Evolutionary conservation across 257 asterid species (phyloP), one percentile per base, ranked within the genome.

Genomic region (Primulina tabacum): DNA sequence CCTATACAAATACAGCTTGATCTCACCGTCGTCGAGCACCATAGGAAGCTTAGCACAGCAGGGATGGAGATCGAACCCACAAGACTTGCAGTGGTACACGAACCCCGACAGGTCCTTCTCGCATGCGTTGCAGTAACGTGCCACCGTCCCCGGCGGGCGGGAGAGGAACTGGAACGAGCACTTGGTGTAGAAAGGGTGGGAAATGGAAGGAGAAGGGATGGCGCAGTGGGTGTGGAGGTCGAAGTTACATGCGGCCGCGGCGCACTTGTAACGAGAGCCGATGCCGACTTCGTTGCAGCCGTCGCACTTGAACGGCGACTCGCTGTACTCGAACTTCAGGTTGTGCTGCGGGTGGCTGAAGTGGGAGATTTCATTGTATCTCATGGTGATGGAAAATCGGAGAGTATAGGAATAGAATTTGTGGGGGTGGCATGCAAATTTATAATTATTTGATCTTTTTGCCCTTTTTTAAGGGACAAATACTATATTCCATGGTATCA

Each of bases 11-110:
- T 77, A 88, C 29, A 94, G 75, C 52, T 88, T 91, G 60, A 85
- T 83, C 3, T 91, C 96, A 0, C 92, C 99, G 53, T 89, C 97
- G 9, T 89, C 85, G 12, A 89, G 84, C 32, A 85, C 74, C 99
- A 89, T 89, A 1, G 99, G 99, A 1, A 94, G 96, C 82, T 89
- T 90, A 0, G 97, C 99, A 64, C 99, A 94, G 72, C 99, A 91
- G 0, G 97, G 99, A 47, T 94, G 99, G 62, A 94, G 96, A 47
- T 94, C 97, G 30, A 91, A 94, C 28, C 99, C 99, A 40, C 99
- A 94, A 6, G 77, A 71, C 7, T 20, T 40, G 85, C 99, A 94
- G 73, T 94, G 99, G 89, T 94, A 94, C 0, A 91, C 81, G 73
- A 94, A 94, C 3, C 99, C 99, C 1, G 86, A 37, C 21, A 94